Conservation (phyloP, 805 yeast genomes). For the Metschnikowia cerradonensis region DNA sequence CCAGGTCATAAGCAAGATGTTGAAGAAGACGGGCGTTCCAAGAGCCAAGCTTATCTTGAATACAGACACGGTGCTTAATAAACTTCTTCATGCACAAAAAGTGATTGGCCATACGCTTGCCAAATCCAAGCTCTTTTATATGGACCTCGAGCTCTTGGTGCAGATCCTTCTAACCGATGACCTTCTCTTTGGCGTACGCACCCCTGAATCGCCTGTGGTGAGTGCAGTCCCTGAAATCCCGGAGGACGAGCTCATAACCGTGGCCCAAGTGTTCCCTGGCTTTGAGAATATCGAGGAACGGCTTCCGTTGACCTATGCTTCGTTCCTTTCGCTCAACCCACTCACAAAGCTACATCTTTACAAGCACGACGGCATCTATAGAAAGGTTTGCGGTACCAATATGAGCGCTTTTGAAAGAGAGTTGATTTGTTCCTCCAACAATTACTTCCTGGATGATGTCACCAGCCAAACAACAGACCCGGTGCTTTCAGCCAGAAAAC, state of each 20-base stretch:
- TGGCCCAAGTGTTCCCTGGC: constrained; percentile 39
- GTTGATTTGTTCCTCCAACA: constrained; percentile 26
- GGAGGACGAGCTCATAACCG: constrained; percentile 29
- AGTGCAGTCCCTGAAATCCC: not conserved
- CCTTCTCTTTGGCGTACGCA: constrained; percentile 11
- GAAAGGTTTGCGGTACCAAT: constrained; percentile 22
- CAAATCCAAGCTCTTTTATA: constrained; percentile 24
- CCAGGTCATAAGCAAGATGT: constrained; percentile 31
- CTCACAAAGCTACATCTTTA: constrained; percentile 35
- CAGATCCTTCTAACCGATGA: constrained; percentile 14
- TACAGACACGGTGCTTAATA: constrained; percentile 21
- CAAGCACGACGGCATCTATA: constrained; percentile 22
- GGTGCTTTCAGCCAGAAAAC: constrained; percentile 14
- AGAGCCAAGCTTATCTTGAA: constrained; percentile 18
- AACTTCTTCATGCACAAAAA: constrained; percentile 15
- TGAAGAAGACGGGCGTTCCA: constrained; percentile 17
- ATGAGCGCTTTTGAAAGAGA: constrained; percentile 35
- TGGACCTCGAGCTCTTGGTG: constrained; percentile 21
- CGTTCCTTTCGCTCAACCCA: constrained; percentile 33
- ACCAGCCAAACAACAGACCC: constrained; percentile 5
- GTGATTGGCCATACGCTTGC: constrained; percentile 20
- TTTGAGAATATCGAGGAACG: constrained; percentile 30
- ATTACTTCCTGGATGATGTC: constrained; percentile 16
- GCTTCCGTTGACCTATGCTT: constrained; percentile 29
- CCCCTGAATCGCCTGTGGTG: constrained; percentile 7